Percentiles rank a stretch among this genome's conserved stretches.
Conservation (phyloP, 73 alveolate genomes). For the Durusdinium trenchii region DNA sequence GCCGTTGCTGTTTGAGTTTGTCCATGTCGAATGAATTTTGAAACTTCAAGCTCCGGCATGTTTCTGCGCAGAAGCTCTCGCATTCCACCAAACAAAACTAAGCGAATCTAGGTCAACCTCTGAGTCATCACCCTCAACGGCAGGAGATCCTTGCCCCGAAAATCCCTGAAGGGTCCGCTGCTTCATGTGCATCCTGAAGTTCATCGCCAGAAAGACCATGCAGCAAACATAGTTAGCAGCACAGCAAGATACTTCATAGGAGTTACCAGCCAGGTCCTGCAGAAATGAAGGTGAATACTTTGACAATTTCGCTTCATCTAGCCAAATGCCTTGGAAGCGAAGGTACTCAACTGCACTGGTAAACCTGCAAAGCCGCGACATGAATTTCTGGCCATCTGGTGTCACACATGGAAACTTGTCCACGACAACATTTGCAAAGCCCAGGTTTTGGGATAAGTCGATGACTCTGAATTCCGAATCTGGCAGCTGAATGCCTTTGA, state of each 20-base stretch:
- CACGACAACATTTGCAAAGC: background rate
- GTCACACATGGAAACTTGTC: background rate
- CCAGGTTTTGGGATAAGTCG: background rate
- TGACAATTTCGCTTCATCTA: background rate
- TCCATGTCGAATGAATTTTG: no score
- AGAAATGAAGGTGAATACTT: background rate
- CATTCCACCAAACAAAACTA: background rate
- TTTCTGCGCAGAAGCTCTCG: background rate
- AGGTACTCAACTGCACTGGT: background rate
- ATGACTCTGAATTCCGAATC: background rate
- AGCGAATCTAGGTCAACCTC: no score
- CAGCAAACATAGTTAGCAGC: background rate
- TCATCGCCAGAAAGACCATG: background rate
- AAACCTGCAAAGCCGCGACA: background rate
- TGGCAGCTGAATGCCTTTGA: background rate
- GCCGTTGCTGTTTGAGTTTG: no score
- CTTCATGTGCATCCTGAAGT: background rate
- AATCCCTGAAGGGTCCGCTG: background rate
- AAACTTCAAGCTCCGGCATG: background rate
- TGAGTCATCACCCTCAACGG: no score
- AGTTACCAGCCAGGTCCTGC: conserved; percentile 1
- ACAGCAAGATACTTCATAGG: background rate
- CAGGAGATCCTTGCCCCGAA: background rate
- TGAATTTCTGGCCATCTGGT: background rate
- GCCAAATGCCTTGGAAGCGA: background rate